These are phyloP conservation scores for Fonsecaea pugnacius DNA, from an alignment of 2,329 filamentous ascomycete species.

Conservation along the genomic window DNA sequence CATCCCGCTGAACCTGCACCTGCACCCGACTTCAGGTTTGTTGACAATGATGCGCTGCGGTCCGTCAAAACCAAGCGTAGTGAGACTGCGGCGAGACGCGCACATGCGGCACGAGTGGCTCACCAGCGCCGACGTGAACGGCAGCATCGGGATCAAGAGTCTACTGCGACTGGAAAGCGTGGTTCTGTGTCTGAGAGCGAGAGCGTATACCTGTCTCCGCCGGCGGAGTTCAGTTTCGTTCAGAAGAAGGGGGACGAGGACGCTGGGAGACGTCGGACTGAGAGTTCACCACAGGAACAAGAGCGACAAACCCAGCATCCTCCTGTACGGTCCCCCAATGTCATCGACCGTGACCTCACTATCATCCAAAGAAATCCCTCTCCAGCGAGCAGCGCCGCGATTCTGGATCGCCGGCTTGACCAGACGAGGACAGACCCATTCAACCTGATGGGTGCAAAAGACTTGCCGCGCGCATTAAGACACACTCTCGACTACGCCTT, in stretches of 20 bases:
- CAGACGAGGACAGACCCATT: neutral
- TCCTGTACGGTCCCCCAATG: neutral
- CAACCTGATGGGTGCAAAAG: neutral
- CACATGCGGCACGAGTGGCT: neutral
- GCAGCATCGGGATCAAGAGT: neutral
- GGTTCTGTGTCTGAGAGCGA: neutral
- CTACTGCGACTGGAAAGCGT: neutral
- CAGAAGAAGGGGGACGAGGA: neutral
- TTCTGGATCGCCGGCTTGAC: neutral
- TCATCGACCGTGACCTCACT: neutral
- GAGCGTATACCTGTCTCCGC: neutral
- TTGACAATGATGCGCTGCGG: neutral
- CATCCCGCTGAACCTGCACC: neutral
- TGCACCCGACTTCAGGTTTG: neutral
- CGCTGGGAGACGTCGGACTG: neutral
- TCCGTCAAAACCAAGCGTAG: neutral
- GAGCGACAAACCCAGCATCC: neutral
- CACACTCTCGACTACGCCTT: neutral
- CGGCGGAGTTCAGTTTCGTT: neutral
- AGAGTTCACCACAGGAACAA: neutral
- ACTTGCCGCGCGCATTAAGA: neutral
- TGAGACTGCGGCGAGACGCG: neutral
- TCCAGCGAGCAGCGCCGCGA: neutral
- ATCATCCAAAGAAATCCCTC: neutral
- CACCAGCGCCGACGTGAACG: constrained; percentile 1